Conservation (phyloP, 1,139 yeast species). For the Yamadazyma blattariae region DNA sequence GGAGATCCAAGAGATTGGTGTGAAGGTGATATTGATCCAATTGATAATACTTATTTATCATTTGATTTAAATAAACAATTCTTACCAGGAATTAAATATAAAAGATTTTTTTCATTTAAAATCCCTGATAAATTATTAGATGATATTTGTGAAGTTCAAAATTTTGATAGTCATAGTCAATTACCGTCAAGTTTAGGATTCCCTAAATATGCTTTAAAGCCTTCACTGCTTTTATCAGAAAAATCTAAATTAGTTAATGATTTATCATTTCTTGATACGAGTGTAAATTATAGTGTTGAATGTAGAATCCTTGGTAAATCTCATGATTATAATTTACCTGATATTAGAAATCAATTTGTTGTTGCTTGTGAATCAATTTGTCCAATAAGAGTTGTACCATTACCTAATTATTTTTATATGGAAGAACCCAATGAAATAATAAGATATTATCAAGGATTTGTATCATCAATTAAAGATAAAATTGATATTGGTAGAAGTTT, state of each 20-base stretch:
- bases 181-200: conserved; percentile 40
- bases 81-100: conserved; percentile 39
- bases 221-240: conserved; percentile 23
- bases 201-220: conserved; percentile 21
- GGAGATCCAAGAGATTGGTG: conserved; percentile 54
- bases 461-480: conserved; percentile 28
- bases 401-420: conserved; percentile 20
- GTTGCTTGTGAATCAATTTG: conserved; percentile 33
- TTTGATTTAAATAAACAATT: conserved; percentile 38
- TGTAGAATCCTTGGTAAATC: conserved; percentile 46
- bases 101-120: conserved; percentile 41
- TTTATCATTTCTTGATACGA: conserved; percentile 38
- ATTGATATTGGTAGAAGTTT: conserved; percentile 28
- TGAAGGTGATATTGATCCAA: conserved; percentile 45
- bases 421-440: conserved; percentile 20
- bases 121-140: conserved; percentile 43
- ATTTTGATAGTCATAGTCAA: conserved; percentile 33
- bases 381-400: conserved; percentile 39
- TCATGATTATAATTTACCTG: conserved; percentile 26
- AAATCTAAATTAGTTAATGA: conserved; percentile 25
- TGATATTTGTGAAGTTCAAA: conserved; percentile 38
- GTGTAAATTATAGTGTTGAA: conserved; percentile 36
- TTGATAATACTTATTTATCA: conserved; percentile 36
- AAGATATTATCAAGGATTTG: conserved; percentile 37
- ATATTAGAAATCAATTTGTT: conserved; percentile 31